A percentile compares a stretch with the other conserved stretches of the same genome.
These are phyloP conservation scores for Claviceps sorghi DNA, from an alignment of 2,329 filamentous ascomycete species.

Conservation along the genomic window DNA sequence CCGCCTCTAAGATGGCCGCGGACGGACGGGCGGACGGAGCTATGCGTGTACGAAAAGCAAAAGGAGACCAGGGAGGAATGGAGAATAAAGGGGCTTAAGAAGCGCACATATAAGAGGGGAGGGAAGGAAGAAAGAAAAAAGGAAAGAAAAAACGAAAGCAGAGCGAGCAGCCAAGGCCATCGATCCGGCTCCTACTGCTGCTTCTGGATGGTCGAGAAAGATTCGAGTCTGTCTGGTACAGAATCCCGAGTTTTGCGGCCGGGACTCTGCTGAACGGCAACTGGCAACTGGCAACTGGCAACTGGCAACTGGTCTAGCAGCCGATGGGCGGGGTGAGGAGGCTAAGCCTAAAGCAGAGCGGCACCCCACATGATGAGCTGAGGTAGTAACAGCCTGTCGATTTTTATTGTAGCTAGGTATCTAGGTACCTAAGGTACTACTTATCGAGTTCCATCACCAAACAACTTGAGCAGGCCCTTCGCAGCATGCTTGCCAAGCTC, in stretches of 20 bases:
- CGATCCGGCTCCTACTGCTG: neutral
- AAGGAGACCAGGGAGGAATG: neutral
- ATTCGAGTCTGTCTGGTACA: neutral
- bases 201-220: neutral
- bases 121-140: neutral
- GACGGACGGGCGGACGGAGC: neutral
- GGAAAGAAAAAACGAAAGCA: neutral
- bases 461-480: too few species aligned
- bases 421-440: too few species aligned
- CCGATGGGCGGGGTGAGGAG: too few species aligned
- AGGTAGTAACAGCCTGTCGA: too few species aligned
- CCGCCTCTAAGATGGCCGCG: neutral
- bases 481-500: too few species aligned
- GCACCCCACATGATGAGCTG: too few species aligned
- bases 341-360: too few species aligned
- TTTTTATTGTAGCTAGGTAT: too few species aligned
- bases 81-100: neutral
- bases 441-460: too few species aligned
- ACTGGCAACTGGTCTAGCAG: too few species aligned
- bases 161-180: neutral
- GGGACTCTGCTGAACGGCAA: too few species aligned
- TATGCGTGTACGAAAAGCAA: neutral
- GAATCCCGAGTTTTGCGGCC: constrained; percentile 1
- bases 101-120: neutral
- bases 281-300: too few species aligned